Evolutionary conservation across 1,284 basidiomycete genomes (phyloP).

Genomic region (Golubevia pallescens): DNA sequence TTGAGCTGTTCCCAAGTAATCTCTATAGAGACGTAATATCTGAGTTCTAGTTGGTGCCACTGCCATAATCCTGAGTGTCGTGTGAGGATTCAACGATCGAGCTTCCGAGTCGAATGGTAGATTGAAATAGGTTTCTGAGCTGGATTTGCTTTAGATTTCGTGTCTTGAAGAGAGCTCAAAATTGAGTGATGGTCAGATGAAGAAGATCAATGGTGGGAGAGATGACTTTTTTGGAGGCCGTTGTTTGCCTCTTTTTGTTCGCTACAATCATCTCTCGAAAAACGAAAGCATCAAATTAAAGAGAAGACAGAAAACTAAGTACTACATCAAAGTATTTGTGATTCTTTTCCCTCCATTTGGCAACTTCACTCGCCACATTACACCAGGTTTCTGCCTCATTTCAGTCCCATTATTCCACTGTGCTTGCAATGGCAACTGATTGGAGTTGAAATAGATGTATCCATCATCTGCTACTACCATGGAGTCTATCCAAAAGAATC

Average conservation of each 20-base stretch:
- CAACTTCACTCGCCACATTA: constrained; percentile 15
- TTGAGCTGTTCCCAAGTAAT: constrained; percentile 52
- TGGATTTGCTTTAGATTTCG: too few relatives aligned
- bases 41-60: constrained; percentile 33
- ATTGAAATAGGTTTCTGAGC: too few relatives aligned
- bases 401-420: constrained; percentile 19
- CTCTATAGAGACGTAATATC: constrained; percentile 51
- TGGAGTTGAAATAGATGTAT: constrained; percentile 16
- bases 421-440: constrained; percentile 14
- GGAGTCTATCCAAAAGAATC: constrained; percentile 16
- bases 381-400: constrained; percentile 10
- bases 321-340: too few relatives aligned
- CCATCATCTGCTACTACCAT: constrained; percentile 11
- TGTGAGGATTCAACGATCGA: not conserved
- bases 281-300: too few relatives aligned
- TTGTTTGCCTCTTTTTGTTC: too few relatives aligned
- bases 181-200: too few relatives aligned
- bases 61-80: not conserved
- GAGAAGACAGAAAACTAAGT: too few relatives aligned
- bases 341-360: too few relatives aligned
- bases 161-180: too few relatives aligned
- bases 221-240: too few relatives aligned
- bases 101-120: not conserved
- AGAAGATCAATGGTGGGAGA: too few relatives aligned
- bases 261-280: too few relatives aligned